Base-by-base conservation (phyloP, 495 filamentous ascomycete genomes). In the Beverwykella pulmonaria region DNA sequence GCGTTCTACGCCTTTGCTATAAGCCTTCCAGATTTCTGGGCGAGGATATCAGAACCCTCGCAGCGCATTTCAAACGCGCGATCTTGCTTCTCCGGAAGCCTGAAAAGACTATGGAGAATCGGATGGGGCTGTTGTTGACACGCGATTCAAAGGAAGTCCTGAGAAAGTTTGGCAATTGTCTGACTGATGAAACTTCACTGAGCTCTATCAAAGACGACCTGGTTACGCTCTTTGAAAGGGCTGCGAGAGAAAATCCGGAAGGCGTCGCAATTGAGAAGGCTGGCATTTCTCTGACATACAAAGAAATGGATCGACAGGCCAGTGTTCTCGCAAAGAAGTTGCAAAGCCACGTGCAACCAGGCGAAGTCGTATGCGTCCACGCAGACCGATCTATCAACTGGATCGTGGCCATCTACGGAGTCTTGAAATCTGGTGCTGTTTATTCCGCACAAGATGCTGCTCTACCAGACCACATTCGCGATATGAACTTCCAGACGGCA, bases 301-400 rank as follows among this genome's bases (percentile, higher is more conserved):
- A 14, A n/a, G 56, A 59, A 20, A 32, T 59, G 10, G 15, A 59
- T 19, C 19, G 34, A 2, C 19, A 47, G 22, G 8, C 36, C 17
- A 41, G 9, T 9, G 9, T 9, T 8, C 8, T 41, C 8, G 36
- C 36, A 9, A 41, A 9, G 36, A 8, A 41, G 17, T 41, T 41
- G 36, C 9, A 8, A 8, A 8, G 36, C 36, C 36, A 41, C 36
- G 29, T 58, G 12, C 8, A 7, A 12, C 54, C 54, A 9, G 54
- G 54, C 7, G 54, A 59, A 12, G 46, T 65, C 27, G 62, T 65
- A 9, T 65, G 62, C 29, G 62, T 65, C 5, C 47, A 65, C n/a
- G 62, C 62, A 26, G 62, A 65, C 46, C 36, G 62, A 12, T 59
- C 62, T 12, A 52, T 65, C 8, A 41, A 65, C 26, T 65, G 62